Base-by-base conservation (phyloP, 2,329 filamentous ascomycete genomes). In the Pseudofabraea citricarpa region DNA sequence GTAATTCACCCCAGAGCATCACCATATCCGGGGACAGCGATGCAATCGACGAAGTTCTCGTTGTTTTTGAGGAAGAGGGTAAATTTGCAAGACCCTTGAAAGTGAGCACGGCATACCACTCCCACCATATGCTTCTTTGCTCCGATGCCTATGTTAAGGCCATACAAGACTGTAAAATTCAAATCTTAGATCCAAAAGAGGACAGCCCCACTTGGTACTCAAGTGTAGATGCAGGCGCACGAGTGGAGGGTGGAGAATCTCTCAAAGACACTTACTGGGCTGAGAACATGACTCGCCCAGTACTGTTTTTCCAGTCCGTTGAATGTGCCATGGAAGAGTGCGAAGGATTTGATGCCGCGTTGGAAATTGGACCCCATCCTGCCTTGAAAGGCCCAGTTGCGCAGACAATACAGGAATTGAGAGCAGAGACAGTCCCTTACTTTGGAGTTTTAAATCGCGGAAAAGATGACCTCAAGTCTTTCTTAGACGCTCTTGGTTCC, bases 261-360 rank as follows among this genome's bases (percentile, higher is more conserved):
- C 36, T 55, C 12, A 37, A 24, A 2, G 48, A 32, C 2, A 10
- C n/a, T 8, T 57, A 57, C 31, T 57, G 55, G 55, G 40, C 38
- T 9, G 52, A 60, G 2, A 76, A 76, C 41, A 55, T 76, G 52
- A 43, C 56, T 0, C 51, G 53, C 2, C 44, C 64, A 1, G 73
- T 76, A 7, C 56, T 65, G 5, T 76, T 71, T 46, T 51, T 62
- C 7, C 51, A 57, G 5, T 71, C 70, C 0, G 46, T 74, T 4
- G 38, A 41, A 21, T 7, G 4, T 16, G 44, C 52, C 4, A 36
- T 52, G 36, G 18, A 38, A 10, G 29, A 44, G n/a, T 15, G 13
- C 5, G 21, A 40, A 4, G 39, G 37, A 6, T 31, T 27, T 9
- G 47, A 52, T 15, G 21, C 52, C 9, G 45, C 36, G 3, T 24